A percentile compares a stretch with the other conserved stretches of the same genome.
phyloP scores from a whole-genome alignment of 208 protist species.

The Trypanosomatidae sp. region DNA sequence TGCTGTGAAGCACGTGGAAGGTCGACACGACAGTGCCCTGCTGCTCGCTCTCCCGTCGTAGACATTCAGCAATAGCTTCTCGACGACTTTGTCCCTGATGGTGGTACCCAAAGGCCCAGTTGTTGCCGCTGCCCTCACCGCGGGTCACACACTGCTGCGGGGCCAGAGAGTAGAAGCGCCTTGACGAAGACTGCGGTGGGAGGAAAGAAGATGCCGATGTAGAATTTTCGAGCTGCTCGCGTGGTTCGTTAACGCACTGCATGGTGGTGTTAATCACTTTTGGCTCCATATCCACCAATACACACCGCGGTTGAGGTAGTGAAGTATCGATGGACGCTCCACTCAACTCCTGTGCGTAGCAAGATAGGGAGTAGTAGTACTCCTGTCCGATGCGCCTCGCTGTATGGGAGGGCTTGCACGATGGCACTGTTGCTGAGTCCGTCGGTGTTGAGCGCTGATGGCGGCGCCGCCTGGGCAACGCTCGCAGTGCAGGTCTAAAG shows the following conservation, averaged over 20 bases:
- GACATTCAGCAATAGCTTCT: conserved; percentile 58
- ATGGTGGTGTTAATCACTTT: conserved; percentile 69
- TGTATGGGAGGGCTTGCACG: not conserved
- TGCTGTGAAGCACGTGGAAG: conserved; percentile 82
- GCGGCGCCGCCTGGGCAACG: not conserved
- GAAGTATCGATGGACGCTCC: not conserved
- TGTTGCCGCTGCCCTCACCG: conserved; percentile 84
- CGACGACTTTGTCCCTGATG: conserved; percentile 56
- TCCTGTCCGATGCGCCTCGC: conserved; percentile 1
- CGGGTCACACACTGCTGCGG: conserved; percentile 72
- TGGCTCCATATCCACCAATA: conserved; percentile 92
- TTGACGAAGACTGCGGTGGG: not conserved
- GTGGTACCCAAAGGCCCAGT: conserved; percentile 90
- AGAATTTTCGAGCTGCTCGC: not conserved
- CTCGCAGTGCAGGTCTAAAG: conserved; percentile 44
- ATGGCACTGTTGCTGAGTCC: not conserved
- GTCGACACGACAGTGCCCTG: conserved; percentile 48
- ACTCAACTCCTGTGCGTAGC: conserved; percentile 4
- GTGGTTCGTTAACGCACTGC: conserved; percentile 17
- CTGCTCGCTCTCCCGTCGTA: conserved; percentile 76
- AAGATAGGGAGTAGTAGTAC: conserved; percentile 28
- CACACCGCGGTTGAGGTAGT: conserved; percentile 66
- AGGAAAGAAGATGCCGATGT: not conserved
- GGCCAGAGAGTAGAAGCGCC: conserved; percentile 40
- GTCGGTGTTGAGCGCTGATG: not conserved